Conservation (phyloP, 768 basidiomycete species). For the Mycena belliarum region DNA sequence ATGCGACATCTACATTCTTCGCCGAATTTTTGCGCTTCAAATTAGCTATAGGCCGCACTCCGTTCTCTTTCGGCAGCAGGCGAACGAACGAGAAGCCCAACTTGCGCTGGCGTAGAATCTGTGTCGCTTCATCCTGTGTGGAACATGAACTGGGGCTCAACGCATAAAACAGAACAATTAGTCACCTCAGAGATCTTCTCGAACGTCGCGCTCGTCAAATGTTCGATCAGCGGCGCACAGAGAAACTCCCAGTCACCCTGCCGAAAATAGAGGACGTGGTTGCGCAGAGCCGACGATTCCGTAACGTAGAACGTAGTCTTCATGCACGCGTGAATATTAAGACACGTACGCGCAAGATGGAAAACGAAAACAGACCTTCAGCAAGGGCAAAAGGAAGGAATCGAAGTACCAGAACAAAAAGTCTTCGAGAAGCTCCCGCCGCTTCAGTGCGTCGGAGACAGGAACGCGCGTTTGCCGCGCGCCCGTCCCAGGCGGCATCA, state of each 20-base stretch:
- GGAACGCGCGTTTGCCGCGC: conserved; percentile 49
- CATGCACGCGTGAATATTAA: neutral
- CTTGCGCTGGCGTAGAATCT: conserved; percentile 67
- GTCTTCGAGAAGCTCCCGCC: conserved; percentile 81
- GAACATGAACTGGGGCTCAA: neutral
- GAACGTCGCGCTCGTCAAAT: conserved; percentile 73
- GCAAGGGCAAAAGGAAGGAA: conserved; percentile 73
- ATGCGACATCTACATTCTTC: conserved; percentile 29
- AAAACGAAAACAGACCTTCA: conserved; percentile 54
- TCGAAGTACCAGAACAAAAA: conserved; percentile 96
- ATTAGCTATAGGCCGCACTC: conserved; percentile 94
- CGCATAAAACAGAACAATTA: conserved; percentile 12
- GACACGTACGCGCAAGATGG: neutral
- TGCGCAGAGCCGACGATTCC: conserved; percentile 82
- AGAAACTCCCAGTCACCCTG: conserved; percentile 92
- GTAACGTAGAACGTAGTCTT: conserved; percentile 95
- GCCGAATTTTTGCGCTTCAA: conserved; percentile 53
- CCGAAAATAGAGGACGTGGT: conserved; percentile 86
- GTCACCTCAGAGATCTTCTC: conserved; percentile 65
- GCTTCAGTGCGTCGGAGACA: conserved; percentile 70
- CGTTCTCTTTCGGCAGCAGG: conserved; percentile 91
- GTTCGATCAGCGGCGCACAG: conserved; percentile 77
- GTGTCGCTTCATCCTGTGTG: conserved; percentile 60
- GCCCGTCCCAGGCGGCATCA: conserved; percentile 47
- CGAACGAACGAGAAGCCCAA: conserved; percentile 87